Percentiles rank a stretch among this genome's conserved stretches.
Evolutionary conservation across 805 yeast genomes (phyloP).

Genomic region (Saturnispora kantuleensis): DNA sequence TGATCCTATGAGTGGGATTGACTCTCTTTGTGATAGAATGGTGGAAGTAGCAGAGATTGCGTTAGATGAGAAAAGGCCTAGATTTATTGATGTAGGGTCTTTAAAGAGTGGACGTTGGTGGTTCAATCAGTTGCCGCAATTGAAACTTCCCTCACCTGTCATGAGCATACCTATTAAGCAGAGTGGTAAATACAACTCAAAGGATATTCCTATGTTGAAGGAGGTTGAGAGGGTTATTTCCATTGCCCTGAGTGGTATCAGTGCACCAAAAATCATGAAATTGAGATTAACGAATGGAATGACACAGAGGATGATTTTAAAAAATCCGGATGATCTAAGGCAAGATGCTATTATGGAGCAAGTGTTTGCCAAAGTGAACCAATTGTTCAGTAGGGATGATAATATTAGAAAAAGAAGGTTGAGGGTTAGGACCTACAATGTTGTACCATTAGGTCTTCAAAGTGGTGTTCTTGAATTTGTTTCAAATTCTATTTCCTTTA

Average conservation of each 20-base stretch:
- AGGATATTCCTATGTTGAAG: constrained; percentile 26
- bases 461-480: constrained; percentile 91
- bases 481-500: constrained; percentile 58
- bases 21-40: constrained; percentile 40
- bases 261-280: constrained; percentile 73
- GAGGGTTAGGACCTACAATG: constrained; percentile 73
- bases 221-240: constrained; percentile 36
- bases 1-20: constrained; percentile 34
- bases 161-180: constrained; percentile 32
- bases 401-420: constrained; percentile 49
- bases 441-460: constrained; percentile 78
- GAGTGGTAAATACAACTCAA: constrained; percentile 32
- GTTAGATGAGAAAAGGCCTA: constrained; percentile 27
- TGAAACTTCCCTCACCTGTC: constrained; percentile 62
- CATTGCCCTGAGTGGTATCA: constrained; percentile 76
- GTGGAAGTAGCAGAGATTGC: constrained; percentile 42
- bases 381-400: constrained; percentile 44
- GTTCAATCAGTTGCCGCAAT: constrained; percentile 37
- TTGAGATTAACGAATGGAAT: constrained; percentile 50
- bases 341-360: constrained; percentile 98
- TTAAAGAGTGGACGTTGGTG: constrained; percentile 41
- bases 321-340: constrained; percentile 84
- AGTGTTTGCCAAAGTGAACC: constrained; percentile 80
- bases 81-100: constrained; percentile 21
- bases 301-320: constrained; percentile 51